phyloP scores from a whole-genome alignment of 192 early-diverging fungal species.

The Piromyces sp. region DNA sequence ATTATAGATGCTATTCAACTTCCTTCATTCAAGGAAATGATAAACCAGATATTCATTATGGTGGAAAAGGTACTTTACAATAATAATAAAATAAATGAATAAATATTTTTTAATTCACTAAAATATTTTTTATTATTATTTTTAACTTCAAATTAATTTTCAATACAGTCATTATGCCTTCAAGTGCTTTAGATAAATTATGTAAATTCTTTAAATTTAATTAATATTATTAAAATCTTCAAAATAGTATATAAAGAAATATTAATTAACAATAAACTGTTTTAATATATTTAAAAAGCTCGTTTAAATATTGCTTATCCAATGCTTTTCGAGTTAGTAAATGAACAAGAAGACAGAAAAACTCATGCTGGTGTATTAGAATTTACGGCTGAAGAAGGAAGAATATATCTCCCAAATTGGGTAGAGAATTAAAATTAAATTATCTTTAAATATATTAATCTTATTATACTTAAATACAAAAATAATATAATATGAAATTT shows the following conservation, averaged over 20 bases:
- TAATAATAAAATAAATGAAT: too few species aligned
- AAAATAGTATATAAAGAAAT: too few species aligned
- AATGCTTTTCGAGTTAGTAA: constrained; percentile 73
- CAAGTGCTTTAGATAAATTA: neutral
- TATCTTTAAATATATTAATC: too few species aligned
- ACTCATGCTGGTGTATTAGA: constrained; percentile 95
- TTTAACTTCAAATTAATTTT: neutral
- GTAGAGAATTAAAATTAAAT: constrained; percentile 18
- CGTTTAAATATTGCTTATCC: constrained; percentile 78
- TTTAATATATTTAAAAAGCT: constrained; percentile 12
- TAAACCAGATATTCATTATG: neutral
- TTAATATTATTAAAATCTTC: too few species aligned
- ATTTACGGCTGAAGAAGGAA: constrained; percentile 94
- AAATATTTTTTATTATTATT: too few species aligned
- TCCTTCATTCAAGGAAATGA: neutral
- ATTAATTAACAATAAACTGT: too few species aligned
- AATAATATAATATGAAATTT: too few species aligned
- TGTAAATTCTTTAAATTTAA: neutral
- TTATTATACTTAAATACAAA: too few species aligned
- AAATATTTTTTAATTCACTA: too few species aligned
- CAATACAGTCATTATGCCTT: neutral
- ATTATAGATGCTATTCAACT: neutral
- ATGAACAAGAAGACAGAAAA: constrained; percentile 25
- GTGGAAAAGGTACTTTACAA: neutral
- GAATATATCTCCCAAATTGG: constrained; percentile 91